These are phyloP conservation scores for Ochetophila trinervis DNA, from an alignment of 306 rosid species.

Conservation along the genomic window DNA sequence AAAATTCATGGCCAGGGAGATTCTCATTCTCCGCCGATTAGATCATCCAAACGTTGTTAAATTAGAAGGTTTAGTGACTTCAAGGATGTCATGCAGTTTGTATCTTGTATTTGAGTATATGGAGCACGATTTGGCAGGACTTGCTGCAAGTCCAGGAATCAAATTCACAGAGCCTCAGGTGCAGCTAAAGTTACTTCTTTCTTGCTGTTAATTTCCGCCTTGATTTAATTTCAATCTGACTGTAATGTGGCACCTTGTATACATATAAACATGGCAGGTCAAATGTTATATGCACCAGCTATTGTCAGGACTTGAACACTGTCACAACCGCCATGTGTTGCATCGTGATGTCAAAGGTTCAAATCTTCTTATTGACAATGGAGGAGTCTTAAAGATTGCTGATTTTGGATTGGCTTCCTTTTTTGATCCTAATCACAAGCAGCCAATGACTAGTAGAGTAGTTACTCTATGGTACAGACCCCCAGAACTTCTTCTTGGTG, in stretches of 20 bases:
- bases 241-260: constrained; percentile 20
- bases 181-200: constrained; percentile 15
- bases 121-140: constrained; percentile 97
- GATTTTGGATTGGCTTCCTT: constrained; percentile 90
- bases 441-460: constrained; percentile 93
- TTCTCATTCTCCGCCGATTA: constrained; percentile 74
- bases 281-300: constrained; percentile 88
- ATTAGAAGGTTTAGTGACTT: constrained; percentile 87
- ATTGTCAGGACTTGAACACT: constrained; percentile 83
- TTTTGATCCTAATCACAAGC: constrained; percentile 81
- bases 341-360: constrained; percentile 95
- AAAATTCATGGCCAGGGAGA: constrained; percentile 88
- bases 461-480: constrained; percentile 93
- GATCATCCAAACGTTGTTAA: constrained; percentile 89
- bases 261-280: constrained; percentile 51
- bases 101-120: constrained; percentile 79
- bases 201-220: constrained; percentile 15
- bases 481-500: constrained; percentile 89
- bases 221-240: not conserved
- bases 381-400: constrained; percentile 79
- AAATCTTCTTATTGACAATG: constrained; percentile 79
- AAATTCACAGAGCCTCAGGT: constrained; percentile 89
- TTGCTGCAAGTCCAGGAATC: constrained; percentile 71
- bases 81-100: constrained; percentile 86
- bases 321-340: constrained; percentile 69